Base-by-base conservation (phyloP, 148 eudicot genomes). In the Chenopodium quinoa region DNA sequence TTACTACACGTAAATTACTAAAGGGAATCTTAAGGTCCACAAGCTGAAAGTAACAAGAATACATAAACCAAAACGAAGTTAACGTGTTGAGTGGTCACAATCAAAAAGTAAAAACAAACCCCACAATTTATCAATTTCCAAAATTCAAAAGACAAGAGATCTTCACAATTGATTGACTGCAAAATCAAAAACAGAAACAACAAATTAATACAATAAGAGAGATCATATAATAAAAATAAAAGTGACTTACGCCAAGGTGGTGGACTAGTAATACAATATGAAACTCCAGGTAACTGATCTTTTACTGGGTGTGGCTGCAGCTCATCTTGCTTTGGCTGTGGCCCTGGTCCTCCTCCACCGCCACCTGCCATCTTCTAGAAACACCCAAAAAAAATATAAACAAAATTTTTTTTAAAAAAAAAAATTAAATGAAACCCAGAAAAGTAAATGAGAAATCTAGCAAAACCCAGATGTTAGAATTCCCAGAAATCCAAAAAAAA, bases 191-290 rank as follows among this genome's bases (percentile, higher is more conserved):
- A 40, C 44, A 40, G 5, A 4, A 40, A 5, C 44, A 40, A 40
- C 44, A 6, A 40, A 40, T 40, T 40, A 40, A 40, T 3, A 29
- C 4, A 52, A 50, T 50, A 37, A 34, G 31, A 65, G 60, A 64
- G 78, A 73, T 82, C 75, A 44, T 40, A 40, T 40, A 40, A 40
- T 40, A 40, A 40, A 37, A 40, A 40, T 40, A 40, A 40, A 40
- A 40, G 44, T 40, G 44, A 90, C 94, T 89, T 44, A 94, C 98
- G 97, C 98, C 98, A 94, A 9, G 98, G 98, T 22, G 98, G 98
- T 47, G 98, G 98, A 50, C 98, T 94, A 8, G 97, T 91, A 76
- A 94, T 94, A 88, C 98, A 94, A 67, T 88, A 94, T 82, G 98
- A 91, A 66, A 92, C 89, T 9, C 82, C 83, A 29, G 94, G 93